These are phyloP conservation scores for Ammopiptanthus mongolicus DNA, from an alignment of 306 rosid species.

Conservation along the genomic window DNA sequence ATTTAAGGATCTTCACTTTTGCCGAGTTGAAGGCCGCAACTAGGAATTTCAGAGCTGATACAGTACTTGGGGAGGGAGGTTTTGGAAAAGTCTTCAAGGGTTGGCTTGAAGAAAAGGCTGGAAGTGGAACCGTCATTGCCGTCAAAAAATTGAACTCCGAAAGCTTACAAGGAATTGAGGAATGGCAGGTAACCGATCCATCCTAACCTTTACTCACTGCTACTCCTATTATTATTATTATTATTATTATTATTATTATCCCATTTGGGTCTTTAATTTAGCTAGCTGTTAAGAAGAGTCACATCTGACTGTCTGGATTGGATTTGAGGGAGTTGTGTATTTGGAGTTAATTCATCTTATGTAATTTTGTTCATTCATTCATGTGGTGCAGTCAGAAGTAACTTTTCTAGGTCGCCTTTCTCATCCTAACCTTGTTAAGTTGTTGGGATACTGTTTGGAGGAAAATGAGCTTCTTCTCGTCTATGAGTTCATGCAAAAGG, in stretches of 20 bases:
- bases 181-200: conserved; percentile 75
- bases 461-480: conserved; percentile 71
- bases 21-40: conserved; percentile 72
- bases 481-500: conserved; percentile 92
- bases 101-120: conserved; percentile 79
- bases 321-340: not conserved
- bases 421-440: conserved; percentile 89
- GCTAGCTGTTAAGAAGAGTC: too few relatives aligned
- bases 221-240: not conserved
- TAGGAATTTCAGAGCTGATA: conserved; percentile 69
- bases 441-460: conserved; percentile 85
- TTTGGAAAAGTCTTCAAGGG: conserved; percentile 91
- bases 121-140: conserved; percentile 59
- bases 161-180: conserved; percentile 83
- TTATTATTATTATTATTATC: too few relatives aligned
- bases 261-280: not conserved
- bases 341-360: not conserved
- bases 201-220: not conserved
- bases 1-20: conserved; percentile 63
- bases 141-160: conserved; percentile 88
- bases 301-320: too few relatives aligned
- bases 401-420: conserved; percentile 81
- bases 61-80: conserved; percentile 92
- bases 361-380: too few relatives aligned
- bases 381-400: conserved; percentile 76